Base-by-base conservation (phyloP, 2,329 filamentous ascomycete genomes). In the Atkinsonella hypoxylon region DNA sequence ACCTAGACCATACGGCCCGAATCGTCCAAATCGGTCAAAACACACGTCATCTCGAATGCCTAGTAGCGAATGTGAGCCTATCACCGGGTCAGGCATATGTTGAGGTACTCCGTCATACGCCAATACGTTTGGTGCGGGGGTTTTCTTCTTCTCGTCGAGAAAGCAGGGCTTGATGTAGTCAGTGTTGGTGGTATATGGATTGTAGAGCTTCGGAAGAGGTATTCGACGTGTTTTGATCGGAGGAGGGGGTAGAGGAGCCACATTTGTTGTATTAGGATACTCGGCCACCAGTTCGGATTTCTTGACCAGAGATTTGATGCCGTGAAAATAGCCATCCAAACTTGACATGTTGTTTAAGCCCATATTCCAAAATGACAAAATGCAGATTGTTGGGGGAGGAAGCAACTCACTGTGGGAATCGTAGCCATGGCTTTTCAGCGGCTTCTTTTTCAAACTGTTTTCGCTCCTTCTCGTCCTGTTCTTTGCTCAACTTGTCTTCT, bases 1-100 rank as follows among this genome's bases (percentile, higher is more conserved):
- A n/a, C 89, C 89, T 40, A 89, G 71, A 0, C 89, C 89, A 61
- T 95, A 95, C 0, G 89, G 85, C 0, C 88, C 89, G 38, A 91
- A 79, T 45, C 89, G 79, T 17, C 88, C 87, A 62, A 89, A 94
- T 6, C 89, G 79, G 61, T 95, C 89, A 63, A 94, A 95, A 67
- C 89, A 95, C 13, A 94, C 73, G 59, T 93, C 84, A 54, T 89
- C 77, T 20, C 82, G 74, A 40, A 95, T 66, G 0, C 87, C 89
- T 4, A 95, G 69, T 44, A 89, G 64, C 13, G 81, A 74, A 62
- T 93, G 83, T 0, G 86, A 90, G 3, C 89, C 89, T 58, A 93
- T 78, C 1, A 83, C 77, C 2, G 87, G 80, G 47, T 89, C 82
- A 0, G 89, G 87, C 66, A 89, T 87, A 12, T 87, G 85, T 58